phyloP scores from a whole-genome alignment of 352 stramenopile genomes.

The Phytophthora pistaciae region DNA sequence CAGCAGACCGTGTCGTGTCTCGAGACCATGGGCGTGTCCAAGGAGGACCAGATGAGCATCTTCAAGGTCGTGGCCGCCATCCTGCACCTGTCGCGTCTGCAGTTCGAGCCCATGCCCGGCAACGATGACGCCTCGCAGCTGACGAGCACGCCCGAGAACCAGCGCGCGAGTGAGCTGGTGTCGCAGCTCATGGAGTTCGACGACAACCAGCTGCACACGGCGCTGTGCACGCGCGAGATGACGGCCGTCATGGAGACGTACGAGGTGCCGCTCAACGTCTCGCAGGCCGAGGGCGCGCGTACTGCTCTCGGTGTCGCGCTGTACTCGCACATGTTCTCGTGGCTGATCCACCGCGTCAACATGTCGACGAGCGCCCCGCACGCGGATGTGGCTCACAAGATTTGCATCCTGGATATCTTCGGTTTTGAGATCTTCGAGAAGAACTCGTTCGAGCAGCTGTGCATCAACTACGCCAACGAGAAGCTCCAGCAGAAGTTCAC shows the following conservation, averaged over 20 bases:
- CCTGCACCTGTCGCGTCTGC: conserved; percentile 80
- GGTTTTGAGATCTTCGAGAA: conserved; percentile 98
- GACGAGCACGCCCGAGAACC: conserved; percentile 58
- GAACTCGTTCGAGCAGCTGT: conserved; percentile 97
- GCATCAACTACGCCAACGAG: conserved; percentile 98
- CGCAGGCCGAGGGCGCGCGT: conserved; percentile 78
- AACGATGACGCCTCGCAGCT: conserved; percentile 81
- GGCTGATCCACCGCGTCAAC: conserved; percentile 94
- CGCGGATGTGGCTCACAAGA: conserved; percentile 69
- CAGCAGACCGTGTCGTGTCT: conserved; percentile 77
- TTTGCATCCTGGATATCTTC: conserved; percentile 97
- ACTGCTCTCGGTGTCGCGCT: conserved; percentile 85
- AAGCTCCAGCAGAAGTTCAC: conserved; percentile 95
- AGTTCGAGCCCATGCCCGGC: conserved; percentile 62
- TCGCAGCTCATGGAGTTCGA: conserved; percentile 75
- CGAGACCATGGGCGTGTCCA: conserved; percentile 77
- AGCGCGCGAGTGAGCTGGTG: conserved; percentile 55
- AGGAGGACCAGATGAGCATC: conserved; percentile 79
- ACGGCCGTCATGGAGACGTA: conserved; percentile 85
- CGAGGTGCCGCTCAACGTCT: conserved; percentile 86
- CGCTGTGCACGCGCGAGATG: conserved; percentile 85
- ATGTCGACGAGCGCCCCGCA: conserved; percentile 73
- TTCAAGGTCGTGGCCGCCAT: conserved; percentile 85
- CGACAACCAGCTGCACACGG: conserved; percentile 69
- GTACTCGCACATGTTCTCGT: conserved; percentile 97